phyloP scores from a whole-genome alignment of 768 basidiomycete species.

The Mycena amicta region DNA sequence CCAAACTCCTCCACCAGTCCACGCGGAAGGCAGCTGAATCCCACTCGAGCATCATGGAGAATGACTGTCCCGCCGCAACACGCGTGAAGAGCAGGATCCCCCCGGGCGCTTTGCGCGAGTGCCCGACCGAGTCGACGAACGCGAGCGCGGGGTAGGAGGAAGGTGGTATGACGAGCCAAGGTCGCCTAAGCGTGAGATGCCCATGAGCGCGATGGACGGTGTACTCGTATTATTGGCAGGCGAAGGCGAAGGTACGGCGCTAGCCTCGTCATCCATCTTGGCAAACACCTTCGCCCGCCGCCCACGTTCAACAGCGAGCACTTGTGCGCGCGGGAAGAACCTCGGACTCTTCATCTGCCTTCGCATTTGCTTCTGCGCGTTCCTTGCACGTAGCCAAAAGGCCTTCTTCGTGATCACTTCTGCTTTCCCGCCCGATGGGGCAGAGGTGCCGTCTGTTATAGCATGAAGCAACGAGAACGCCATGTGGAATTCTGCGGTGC shows the following conservation, averaged over 20 bases:
- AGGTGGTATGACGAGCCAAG: conserved; percentile 4
- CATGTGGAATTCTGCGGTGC: conserved; percentile 10
- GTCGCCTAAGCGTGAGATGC: conserved; percentile 19
- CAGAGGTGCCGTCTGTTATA: conserved; percentile 15
- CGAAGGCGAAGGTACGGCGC: not conserved
- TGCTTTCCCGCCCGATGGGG: conserved; percentile 1
- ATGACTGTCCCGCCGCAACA: conserved; percentile 3
- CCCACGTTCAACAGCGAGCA: conserved; percentile 16
- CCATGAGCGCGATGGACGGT: conserved; percentile 18
- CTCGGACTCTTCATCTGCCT: conserved; percentile 19
- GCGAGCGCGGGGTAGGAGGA: conserved; percentile 14
- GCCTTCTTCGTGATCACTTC: conserved; percentile 10
- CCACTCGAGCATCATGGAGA: conserved; percentile 18
- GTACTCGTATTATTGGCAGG: not conserved
- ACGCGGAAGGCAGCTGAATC: conserved; percentile 8
- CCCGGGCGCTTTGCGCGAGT: conserved; percentile 17
- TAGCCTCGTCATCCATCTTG: conserved; percentile 12
- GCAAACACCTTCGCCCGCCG: conserved; percentile 15
- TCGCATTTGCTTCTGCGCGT: conserved; percentile 20
- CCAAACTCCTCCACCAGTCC: conserved; percentile 20
- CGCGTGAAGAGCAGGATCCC: conserved; percentile 20
- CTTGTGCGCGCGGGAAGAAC: conserved; percentile 19
- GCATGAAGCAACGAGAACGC: conserved; percentile 10
- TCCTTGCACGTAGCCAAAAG: conserved; percentile 25
- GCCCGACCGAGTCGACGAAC: conserved; percentile 17